These are phyloP conservation scores for Boletus tylopilopsis DNA, from an alignment of 768 basidiomycete genomes.

Conservation along the genomic window DNA sequence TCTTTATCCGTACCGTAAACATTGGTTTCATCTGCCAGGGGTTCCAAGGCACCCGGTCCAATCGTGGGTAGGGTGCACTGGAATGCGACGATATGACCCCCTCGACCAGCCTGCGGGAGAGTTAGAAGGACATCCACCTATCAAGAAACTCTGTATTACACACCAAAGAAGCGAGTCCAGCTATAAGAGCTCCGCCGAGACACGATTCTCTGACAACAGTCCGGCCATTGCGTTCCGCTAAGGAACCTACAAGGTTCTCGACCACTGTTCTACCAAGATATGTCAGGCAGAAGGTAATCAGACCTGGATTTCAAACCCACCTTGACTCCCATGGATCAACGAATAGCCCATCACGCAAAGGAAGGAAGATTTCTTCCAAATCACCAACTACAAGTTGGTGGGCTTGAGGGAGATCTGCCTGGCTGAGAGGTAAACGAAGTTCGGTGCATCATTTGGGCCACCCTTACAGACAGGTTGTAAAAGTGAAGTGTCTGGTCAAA, in stretches of 20 bases:
- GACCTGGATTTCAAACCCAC: slow-evolving; percentile 38
- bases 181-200: slow-evolving; percentile 74
- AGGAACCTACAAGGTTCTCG: slow-evolving; percentile 57
- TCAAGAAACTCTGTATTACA: slow-evolving; percentile 27
- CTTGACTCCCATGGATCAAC: slow-evolving; percentile 69
- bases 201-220: slow-evolving; percentile 53
- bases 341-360: slow-evolving; percentile 68
- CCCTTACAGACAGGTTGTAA: slow-evolving; percentile 79
- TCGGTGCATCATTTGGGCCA: slow-evolving; percentile 4
- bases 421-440: slow-evolving; percentile 18
- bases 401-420: slow-evolving; percentile 46
- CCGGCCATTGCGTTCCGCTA: slow-evolving; percentile 61
- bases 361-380: slow-evolving; percentile 89
- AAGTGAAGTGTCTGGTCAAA: slow-evolving; percentile 83
- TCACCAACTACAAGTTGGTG: slow-evolving; percentile 83
- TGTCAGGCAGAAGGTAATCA: slow-evolving; percentile 4
- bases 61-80: slow-evolving; percentile 63
- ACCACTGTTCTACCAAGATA: slow-evolving; percentile 48
- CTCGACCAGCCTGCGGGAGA: slow-evolving; percentile 50
- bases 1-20: slow-evolving; percentile 87
- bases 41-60: slow-evolving; percentile 67
- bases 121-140: slow-evolving; percentile 7
- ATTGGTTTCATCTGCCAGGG: slow-evolving; percentile 55
- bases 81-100: slow-evolving; percentile 77
- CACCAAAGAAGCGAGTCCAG: slow-evolving; percentile 69